These are phyloP conservation scores for Piedraia hortae DNA, from an alignment of 2,329 filamentous ascomycete species.

Conservation along the genomic window DNA sequence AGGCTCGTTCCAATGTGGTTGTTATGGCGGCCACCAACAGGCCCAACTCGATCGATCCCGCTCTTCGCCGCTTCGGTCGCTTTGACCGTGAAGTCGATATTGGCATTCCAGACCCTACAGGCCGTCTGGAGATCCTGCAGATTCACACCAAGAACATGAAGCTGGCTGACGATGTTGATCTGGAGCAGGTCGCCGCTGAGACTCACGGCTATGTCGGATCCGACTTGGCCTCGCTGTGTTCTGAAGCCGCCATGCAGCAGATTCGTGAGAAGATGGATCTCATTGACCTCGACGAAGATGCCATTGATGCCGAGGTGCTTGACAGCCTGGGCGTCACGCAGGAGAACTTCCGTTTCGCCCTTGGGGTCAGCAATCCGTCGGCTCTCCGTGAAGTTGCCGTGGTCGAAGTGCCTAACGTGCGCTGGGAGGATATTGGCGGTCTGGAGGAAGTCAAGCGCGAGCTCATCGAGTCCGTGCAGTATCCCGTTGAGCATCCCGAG, in stretches of 20 bases:
- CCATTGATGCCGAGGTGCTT: conserved; percentile 91
- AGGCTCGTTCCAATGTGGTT: conserved; percentile 91
- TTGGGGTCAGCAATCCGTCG: conserved; percentile 94
- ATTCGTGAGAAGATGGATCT: conserved; percentile 99
- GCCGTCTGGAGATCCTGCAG: conserved; percentile 92
- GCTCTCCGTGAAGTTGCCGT: conserved; percentile 95
- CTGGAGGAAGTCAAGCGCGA: conserved; percentile 97
- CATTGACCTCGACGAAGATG: conserved; percentile 95
- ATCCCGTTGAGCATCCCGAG: conserved; percentile 96
- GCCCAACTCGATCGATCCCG: conserved; percentile 94
- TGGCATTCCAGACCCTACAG: conserved; percentile 88
- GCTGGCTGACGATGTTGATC: conserved; percentile 81
- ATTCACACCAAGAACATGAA: conserved; percentile 99
- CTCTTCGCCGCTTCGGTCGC: conserved; percentile 87
- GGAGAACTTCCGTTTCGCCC: conserved; percentile 98
- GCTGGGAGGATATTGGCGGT: conserved; percentile 99
- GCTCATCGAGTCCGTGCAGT: conserved; percentile 95
- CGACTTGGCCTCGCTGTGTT: conserved; percentile 92
- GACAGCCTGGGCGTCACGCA: conserved; percentile 96
- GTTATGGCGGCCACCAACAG: conserved; percentile 99
- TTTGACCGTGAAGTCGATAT: conserved; percentile 99
- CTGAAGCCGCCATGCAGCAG: conserved; percentile 98
- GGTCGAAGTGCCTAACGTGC: conserved; percentile 95
- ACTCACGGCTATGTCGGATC: conserved; percentile 98
- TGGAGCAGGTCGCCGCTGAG: conserved; percentile 88